A percentile compares a stretch with the other conserved stretches of the same genome.
phyloP scores from a whole-genome alignment of 2,329 filamentous ascomycete species.

The Cercospora brassicicola region DNA sequence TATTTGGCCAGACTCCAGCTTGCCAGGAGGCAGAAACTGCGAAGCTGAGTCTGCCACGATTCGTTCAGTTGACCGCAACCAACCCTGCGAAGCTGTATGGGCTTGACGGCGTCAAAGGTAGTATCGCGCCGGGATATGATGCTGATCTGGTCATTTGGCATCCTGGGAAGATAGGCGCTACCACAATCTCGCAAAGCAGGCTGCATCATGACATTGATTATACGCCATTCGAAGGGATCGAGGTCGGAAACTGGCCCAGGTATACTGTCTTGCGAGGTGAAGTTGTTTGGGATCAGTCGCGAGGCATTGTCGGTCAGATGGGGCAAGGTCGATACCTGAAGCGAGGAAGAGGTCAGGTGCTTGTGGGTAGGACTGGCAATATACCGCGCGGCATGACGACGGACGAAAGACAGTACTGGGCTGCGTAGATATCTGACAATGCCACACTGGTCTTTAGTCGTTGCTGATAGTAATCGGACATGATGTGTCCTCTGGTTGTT shows the following conservation, averaged over 20 bases:
- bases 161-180: conserved; percentile 32
- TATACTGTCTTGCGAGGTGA: conserved; percentile 61
- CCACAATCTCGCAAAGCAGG: conserved; percentile 44
- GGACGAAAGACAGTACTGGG: conserved; percentile 37
- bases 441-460: background rate
- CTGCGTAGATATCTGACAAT: background rate
- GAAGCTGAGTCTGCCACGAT: conserved; percentile 41
- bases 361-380: conserved; percentile 35
- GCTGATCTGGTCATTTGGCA: conserved; percentile 50
- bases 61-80: conserved; percentile 47
- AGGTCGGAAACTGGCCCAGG: conserved; percentile 61
- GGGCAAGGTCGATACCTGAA: conserved; percentile 42
- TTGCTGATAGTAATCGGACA: background rate
- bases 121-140: conserved; percentile 46
- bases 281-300: conserved; percentile 59
- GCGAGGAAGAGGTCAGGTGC: conserved; percentile 39
- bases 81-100: conserved; percentile 51
- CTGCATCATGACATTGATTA: conserved; percentile 64
- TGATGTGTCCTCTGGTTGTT: too few relatives aligned
- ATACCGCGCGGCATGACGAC: conserved; percentile 35
- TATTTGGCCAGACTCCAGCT: conserved; percentile 41
- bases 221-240: conserved; percentile 60
- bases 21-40: conserved; percentile 31
- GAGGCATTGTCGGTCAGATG: conserved; percentile 46
- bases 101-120: conserved; percentile 43